These are phyloP conservation scores for Solanum sejunctum DNA, from an alignment of 257 asterid genomes.

Conservation along the genomic window DNA sequence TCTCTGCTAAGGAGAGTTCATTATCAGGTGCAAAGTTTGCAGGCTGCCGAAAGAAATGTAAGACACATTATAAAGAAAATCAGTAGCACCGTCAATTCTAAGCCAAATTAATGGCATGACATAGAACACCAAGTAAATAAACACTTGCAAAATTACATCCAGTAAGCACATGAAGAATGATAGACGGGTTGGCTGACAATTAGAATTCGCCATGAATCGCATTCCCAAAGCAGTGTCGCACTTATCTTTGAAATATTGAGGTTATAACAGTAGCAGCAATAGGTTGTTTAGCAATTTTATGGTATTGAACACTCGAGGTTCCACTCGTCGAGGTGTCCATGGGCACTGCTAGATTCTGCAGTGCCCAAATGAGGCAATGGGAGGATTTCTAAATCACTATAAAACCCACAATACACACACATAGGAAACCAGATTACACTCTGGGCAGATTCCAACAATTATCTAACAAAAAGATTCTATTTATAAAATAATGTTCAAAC, in stretches of 20 bases:
- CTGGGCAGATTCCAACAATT: background rate
- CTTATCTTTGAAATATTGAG: constrained; percentile 42
- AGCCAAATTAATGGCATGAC: background rate
- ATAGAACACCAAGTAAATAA: background rate
- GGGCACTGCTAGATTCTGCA: constrained; percentile 64
- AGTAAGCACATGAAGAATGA: constrained; percentile 87
- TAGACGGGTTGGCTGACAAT: constrained; percentile 84
- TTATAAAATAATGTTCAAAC: constrained; percentile 1
- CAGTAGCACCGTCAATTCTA: constrained; percentile 69
- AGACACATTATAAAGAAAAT: constrained; percentile 27
- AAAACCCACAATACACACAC: background rate
- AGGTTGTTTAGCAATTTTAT: constrained; percentile 53
- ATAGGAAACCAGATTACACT: background rate
- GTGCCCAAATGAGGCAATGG: constrained; percentile 37
- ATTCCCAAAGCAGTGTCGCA: constrained; percentile 70
- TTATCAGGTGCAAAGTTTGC: constrained; percentile 70
- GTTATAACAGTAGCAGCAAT: constrained; percentile 31
- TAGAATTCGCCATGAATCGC: constrained; percentile 90
- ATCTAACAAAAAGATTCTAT: background rate
- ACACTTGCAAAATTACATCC: constrained; percentile 77
- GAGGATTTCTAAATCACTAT: constrained; percentile 18
- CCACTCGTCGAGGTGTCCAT: constrained; percentile 90
- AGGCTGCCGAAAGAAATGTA: constrained; percentile 81
- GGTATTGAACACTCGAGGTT: constrained; percentile 69
- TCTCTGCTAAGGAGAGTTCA: constrained; percentile 86